Percentiles rank a stretch among this genome's conserved stretches.
These are phyloP conservation scores for Lactifluus subvellereus DNA, from an alignment of 768 basidiomycete species.

Conservation along the genomic window DNA sequence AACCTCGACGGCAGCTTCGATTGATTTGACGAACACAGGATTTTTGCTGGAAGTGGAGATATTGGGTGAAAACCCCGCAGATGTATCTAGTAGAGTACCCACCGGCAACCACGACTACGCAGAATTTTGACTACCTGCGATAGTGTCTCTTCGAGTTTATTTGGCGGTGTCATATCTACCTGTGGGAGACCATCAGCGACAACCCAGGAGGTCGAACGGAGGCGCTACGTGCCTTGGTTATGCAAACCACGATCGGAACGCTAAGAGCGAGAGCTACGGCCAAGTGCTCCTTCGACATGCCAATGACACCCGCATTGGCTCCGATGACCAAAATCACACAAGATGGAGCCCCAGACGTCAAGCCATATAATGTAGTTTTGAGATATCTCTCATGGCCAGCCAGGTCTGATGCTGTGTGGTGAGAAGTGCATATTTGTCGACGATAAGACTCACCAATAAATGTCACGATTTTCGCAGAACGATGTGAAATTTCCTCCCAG, in stretches of 20 bases:
- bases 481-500: conserved; percentile 92
- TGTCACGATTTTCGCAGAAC: conserved; percentile 87
- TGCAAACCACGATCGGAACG: conserved; percentile 88
- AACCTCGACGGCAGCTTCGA: conserved; percentile 75
- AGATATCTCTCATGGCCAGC: conserved; percentile 94
- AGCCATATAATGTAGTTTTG: conserved; percentile 90
- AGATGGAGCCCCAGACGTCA: conserved; percentile 91
- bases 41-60: conserved; percentile 49
- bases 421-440: background rate
- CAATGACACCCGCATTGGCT: conserved; percentile 86
- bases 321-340: conserved; percentile 93
- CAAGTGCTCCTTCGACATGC: conserved; percentile 95
- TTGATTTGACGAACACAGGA: conserved; percentile 79
- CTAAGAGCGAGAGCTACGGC: conserved; percentile 91
- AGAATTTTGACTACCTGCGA: conserved; percentile 92
- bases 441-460: conserved; percentile 62
- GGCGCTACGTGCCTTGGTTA: conserved; percentile 69
- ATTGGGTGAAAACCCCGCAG: background rate
- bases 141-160: conserved; percentile 84
- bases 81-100: conserved; percentile 23
- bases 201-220: background rate
- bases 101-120: conserved; percentile 90
- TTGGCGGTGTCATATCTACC: conserved; percentile 97
- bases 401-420: conserved; percentile 49
- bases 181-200: conserved; percentile 26